Base-by-base conservation (phyloP, 192 early-diverging fungal species). In the Backusella circina region DNA sequence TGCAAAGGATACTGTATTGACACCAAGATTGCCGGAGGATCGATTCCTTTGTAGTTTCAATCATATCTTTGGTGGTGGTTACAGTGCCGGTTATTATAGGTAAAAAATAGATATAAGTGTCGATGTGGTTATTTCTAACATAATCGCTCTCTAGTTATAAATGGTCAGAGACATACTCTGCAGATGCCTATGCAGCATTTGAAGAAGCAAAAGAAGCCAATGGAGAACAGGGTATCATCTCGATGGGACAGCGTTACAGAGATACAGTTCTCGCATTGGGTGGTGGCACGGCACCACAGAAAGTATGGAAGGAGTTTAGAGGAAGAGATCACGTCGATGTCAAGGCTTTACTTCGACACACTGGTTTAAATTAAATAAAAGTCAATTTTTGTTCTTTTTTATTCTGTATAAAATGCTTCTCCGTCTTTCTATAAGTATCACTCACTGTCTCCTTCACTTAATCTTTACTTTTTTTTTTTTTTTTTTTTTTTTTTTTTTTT, bases 401-500 rank as follows among this genome's bases (percentile, higher is more conserved):
- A 2, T 47, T 47, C 44, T 47, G 18, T 47, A 47, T 47, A 47
- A n/a, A 47, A 47, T 47, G 1, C 18, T 47, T 47, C 44, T 47
- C 44, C 44, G 44, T 47, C 44, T 47, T 47, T 47, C 44, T 0
- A 47, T 47, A n/a, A n/a, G 44, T 47, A 41, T 13, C 12, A 41
- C 13, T 2, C 3, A 41, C n/a, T n/a, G 39, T 16, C 39, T 41
- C 39, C 39, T 1, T 37, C 36, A 9, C 8, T 9, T 10, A 37
- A 6, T 41, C 39, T 41, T 5, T 35, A 35, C 33, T 35, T 35
- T 35, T 35, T 3, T 3, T 47, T 47, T 47, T 47, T 47, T 6
- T 86, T 67, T 85, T 86, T 32, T 92, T 86, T 39, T 94, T 82
- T 79, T 93, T 91, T 69, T 92, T 90, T 12, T 5, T 35, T 5